Base-by-base conservation (phyloP, 768 basidiomycete species). In the Suillus placidus region DNA sequence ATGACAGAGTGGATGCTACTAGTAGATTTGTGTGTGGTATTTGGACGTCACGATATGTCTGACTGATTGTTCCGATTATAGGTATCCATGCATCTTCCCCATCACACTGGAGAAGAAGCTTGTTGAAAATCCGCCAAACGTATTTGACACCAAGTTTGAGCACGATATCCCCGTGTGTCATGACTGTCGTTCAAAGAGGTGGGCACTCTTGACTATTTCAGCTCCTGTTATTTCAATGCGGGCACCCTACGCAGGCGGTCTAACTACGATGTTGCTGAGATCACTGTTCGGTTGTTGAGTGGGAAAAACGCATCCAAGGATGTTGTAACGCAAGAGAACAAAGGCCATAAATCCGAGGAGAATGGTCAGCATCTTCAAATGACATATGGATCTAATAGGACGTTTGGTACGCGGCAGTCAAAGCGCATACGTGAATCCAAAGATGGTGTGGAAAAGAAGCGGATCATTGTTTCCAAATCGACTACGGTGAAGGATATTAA, bases 401-500 rank as follows among this genome's bases (percentile, higher is more conserved):
- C 69, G 5, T 77, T 73, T 62, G 85, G 83, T 58, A 74, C 80
- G 65, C 83, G 90, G 68, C 89, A 92, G 65, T 94, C 93, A 23
- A 87, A 84, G 70, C 88, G 93, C 23, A 80, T 93, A 54, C 87
- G 87, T 54, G 82, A 85, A 70, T 81, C 80, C 18, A 84, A 84
- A 72, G 82, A 85, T 63, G 73, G 79, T 34, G 84, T 81, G 9
- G 84, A 84, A 70, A 78, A 80, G 67, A 82, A 81, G 65, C 84
- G 77, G 68, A 72, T 92, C 58, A 82, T 78, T 13, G 82, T 94
- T 54, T 79, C 80, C 52, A 93, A 91, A 74, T 73, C 77, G 37
- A 92, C 85, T 67, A 88, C 89, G 0, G 83, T 95, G 60, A 93
- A 89, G 74, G 92, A 94, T 18, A 85, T 94, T 70, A 94, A 93